Evolutionary conservation across 768 basidiomycete genomes (phyloP).

Genomic region (Russula vinacea): DNA sequence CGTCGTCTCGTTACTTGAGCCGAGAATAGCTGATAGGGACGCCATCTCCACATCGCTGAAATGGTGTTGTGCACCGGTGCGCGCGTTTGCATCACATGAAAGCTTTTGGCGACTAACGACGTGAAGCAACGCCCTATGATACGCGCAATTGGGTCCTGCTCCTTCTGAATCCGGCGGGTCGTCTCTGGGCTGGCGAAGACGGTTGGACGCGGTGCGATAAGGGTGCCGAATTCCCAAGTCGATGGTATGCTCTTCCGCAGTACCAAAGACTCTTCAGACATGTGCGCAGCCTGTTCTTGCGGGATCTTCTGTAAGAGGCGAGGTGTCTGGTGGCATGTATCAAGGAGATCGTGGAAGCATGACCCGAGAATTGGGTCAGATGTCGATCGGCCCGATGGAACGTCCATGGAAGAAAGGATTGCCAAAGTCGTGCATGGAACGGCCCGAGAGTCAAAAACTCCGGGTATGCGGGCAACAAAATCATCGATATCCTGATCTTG

Average conservation of each 20-base stretch:
- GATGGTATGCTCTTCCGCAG: constrained; percentile 7
- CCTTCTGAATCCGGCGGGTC: background rate
- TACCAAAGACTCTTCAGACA: constrained; percentile 5
- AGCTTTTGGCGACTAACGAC: constrained; percentile 4
- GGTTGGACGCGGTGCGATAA: background rate
- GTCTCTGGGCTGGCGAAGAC: background rate
- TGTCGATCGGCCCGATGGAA: background rate
- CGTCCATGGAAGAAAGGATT: constrained; percentile 2
- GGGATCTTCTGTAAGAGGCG: background rate
- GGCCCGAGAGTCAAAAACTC: background rate
- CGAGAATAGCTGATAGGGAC: background rate
- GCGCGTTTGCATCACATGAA: background rate
- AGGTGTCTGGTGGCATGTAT: background rate
- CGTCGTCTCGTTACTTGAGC: background rate
- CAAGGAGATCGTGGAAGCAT: constrained; percentile 1
- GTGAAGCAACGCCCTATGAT: background rate
- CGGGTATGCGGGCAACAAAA: background rate
- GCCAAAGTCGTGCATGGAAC: background rate
- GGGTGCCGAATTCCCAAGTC: background rate
- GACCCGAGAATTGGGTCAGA: background rate
- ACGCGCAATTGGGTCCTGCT: background rate
- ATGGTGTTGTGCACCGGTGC: background rate
- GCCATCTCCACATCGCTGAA: constrained; percentile 1
- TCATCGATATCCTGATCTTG: constrained; percentile 2
- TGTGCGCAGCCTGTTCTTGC: background rate